Percentiles rank a stretch among this genome's conserved stretches.
Conservation (phyloP, 257 asterid genomes). For the Solanum chilense region DNA sequence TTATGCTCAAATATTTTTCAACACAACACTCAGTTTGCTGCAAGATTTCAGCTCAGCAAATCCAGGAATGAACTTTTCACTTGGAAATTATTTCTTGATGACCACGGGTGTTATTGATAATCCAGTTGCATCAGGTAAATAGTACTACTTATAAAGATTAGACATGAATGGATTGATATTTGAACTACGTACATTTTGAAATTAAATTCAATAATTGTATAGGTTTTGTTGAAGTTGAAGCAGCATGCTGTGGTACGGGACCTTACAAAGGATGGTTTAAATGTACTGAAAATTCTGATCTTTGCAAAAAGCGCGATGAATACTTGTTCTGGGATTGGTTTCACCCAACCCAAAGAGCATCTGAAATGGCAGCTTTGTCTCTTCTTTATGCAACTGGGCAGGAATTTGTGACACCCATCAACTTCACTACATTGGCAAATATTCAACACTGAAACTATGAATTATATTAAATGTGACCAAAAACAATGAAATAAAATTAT, state of each 20-base stretch:
- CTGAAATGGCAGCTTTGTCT: conserved; percentile 23
- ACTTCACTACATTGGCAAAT: conserved; percentile 10
- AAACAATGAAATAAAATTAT: not conserved
- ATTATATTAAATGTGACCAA: not conserved
- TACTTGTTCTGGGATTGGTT: conserved; percentile 46
- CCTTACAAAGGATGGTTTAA: conserved; percentile 13
- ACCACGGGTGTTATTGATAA: conserved; percentile 23
- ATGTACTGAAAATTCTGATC: conserved; percentile 20
- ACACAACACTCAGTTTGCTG: conserved; percentile 14
- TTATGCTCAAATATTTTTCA: conserved; percentile 26
- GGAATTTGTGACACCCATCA: conserved; percentile 14
- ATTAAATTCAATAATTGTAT: not conserved
- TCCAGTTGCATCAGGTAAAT: conserved; percentile 11
- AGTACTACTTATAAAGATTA: too few species aligned
- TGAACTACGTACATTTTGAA: not conserved
- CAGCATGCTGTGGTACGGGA: conserved; percentile 56
- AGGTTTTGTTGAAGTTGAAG: conserved; percentile 19
- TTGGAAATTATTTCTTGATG: conserved; percentile 38
- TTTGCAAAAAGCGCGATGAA: conserved; percentile 24
- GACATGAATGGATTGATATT: not conserved
- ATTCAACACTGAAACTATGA: conserved; percentile 1
- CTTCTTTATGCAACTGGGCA: conserved; percentile 1
- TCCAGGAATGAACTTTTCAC: conserved; percentile 32
- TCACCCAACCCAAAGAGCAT: conserved; percentile 48
- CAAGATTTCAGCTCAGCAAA: conserved; percentile 18